Evolutionary conservation across 2,329 filamentous ascomycete species (phyloP), one percentile per base, ranked within the genome.

Genomic region (Fusarium brevicatenulatum): DNA sequence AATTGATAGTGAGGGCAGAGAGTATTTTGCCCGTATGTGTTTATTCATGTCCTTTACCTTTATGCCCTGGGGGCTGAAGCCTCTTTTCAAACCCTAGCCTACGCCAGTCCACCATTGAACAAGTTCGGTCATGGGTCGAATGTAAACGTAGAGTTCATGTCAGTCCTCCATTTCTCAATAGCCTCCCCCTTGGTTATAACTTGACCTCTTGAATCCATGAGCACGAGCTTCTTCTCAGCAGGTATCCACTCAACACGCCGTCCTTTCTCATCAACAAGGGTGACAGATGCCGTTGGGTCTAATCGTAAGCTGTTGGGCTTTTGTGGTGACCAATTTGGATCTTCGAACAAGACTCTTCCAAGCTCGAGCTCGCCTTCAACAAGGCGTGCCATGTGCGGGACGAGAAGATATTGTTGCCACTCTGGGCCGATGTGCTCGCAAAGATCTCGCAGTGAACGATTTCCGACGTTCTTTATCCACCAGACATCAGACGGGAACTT

Each of bases 401-500:
- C 80, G 5, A 79, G 78, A 4, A 89, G 75, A 19, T 85, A 76
- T 34, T 81, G 73, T 9, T 75, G 75, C 85, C 85, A 88, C 37
- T 81, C 78, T 1, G 78, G 74, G 7, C 81, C 83, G 21, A 88
- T 70, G 23, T 82, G 71, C 10, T 81, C 68, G 65, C 76, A 79
- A 34, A 89, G 85, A 63, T 86, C 83, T 9, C 71, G 74, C 15
- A 89, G 82, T 66, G 87, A 83, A 21, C 82, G 83, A 43, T 86
- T 79, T 5, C 82, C 82, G 25, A 90, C 82, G 28, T 82, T 84
- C 6, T 72, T 63, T 60, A 87, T 78, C 88, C 88, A 90, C 88
- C 88, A 90, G 8, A 85, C 71, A 2, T 69, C 68, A 7, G 70
- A 58, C 16, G 81, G 78, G 4, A 87, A 58, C 75, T 87, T 89